Evolutionary conservation across 805 yeast genomes (phyloP).

Genomic region (Pichia gijzeniarum): DNA sequence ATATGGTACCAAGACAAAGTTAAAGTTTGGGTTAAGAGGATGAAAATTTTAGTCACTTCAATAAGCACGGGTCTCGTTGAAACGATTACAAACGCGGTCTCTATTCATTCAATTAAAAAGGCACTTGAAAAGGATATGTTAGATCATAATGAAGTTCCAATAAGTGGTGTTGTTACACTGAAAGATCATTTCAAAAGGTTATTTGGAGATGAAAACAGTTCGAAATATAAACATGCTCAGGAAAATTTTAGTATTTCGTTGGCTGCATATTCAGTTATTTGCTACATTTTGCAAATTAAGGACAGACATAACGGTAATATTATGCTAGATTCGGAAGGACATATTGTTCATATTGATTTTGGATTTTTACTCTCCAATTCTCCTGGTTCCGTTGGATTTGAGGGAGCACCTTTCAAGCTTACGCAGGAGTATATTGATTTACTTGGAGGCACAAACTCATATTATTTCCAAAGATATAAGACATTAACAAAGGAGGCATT

Average conservation of each 20-base stretch:
- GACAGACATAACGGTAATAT: conserved; percentile 97
- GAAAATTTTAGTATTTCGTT: conserved; percentile 78
- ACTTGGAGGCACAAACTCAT: conserved; percentile 71
- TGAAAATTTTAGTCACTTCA: conserved; percentile 89
- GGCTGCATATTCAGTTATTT: conserved; percentile 88
- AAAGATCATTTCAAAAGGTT: conserved; percentile 72
- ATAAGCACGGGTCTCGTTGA: conserved; percentile 90
- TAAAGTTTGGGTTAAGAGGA: conserved; percentile 84
- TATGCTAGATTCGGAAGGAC: conserved; percentile 95
- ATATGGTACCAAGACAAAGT: conserved; percentile 71
- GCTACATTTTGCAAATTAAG: conserved; percentile 85
- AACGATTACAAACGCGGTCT: conserved; percentile 90
- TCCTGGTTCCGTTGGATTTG: conserved; percentile 96
- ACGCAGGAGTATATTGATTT: conserved; percentile 86
- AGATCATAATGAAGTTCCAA: conserved; percentile 59
- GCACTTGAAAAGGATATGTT: conserved; percentile 74
- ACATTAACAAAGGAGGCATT: conserved; percentile 66
- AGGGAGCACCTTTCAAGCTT: conserved; percentile 94
- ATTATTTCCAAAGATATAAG: conserved; percentile 53
- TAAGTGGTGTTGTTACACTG: conserved; percentile 63
- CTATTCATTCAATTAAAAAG: conserved; percentile 91
- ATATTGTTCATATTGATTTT: conserved; percentile 90
- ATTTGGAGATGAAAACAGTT: conserved; percentile 58
- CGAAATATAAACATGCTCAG: conserved; percentile 66
- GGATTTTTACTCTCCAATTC: conserved; percentile 90